phyloP scores from a whole-genome alignment of 2,329 filamentous ascomycete genomes.

The Hypocrella siamensis region DNA sequence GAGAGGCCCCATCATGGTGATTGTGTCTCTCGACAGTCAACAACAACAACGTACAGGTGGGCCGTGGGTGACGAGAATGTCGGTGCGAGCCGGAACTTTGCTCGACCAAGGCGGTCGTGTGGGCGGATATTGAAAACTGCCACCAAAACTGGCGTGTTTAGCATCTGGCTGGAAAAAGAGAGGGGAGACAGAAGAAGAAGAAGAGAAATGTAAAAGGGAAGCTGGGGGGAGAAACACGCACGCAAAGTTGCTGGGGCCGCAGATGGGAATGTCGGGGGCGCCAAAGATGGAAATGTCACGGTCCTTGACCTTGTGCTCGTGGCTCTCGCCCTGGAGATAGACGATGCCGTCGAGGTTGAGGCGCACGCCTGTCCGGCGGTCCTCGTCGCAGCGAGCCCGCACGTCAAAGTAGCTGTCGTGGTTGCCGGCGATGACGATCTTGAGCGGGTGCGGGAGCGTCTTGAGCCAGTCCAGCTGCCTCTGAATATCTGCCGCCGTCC shows the following conservation, averaged over 20 bases:
- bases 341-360: conserved; percentile 53
- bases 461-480: conserved; percentile 72
- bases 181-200: background rate
- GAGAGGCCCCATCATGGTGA: conserved; percentile 27
- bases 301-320: conserved; percentile 46
- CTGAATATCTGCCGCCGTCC: conserved; percentile 60
- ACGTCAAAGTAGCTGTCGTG: conserved; percentile 79
- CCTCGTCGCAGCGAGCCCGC: conserved; percentile 38
- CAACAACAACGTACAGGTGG: conserved; percentile 39
- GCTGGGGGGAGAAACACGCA: conserved; percentile 9
- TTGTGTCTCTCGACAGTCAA: background rate
- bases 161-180: background rate
- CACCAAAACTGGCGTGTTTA: too few relatives aligned
- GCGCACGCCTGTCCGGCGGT: conserved; percentile 31
- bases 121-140: conserved; percentile 60
- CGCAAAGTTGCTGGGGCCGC: conserved; percentile 56
- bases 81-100: conserved; percentile 54
- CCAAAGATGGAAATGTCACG: conserved; percentile 53
- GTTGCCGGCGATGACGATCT: conserved; percentile 74
- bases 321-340: conserved; percentile 58
- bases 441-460: conserved; percentile 58
- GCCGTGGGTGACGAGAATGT: conserved; percentile 69
- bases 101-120: conserved; percentile 54
- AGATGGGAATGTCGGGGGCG: conserved; percentile 62
- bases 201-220: background rate